Base-by-base conservation (phyloP, 352 stramenopile genomes). In the Pythium dissotocum region DNA sequence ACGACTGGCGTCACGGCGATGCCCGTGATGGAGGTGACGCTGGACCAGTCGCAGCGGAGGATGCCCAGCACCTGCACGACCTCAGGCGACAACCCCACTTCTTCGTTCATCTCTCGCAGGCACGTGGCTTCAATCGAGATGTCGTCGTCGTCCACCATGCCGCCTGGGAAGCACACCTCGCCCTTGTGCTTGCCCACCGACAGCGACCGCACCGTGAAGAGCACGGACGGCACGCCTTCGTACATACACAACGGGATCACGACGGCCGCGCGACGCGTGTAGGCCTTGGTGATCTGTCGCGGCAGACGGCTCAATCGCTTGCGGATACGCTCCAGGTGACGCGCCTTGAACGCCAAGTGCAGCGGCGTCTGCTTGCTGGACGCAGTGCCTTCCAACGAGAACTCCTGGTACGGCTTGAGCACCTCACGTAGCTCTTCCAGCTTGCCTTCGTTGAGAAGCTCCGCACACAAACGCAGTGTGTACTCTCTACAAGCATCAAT, bases 1-100 rank as follows among this genome's bases (percentile, higher is more conserved):
- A 99, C 95, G 40, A 99, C 91, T 2, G 97, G 97, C 48, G 97
- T 99, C n/a, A 99, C 97, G 32, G 96, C 96, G 58, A 99, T 96
- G 57, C 97, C 97, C 36, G 97, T 98, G 67, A 98, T 97, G 16
- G 91, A 97, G 28, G 93, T 89, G 55, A 98, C 88, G 66, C 96
- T 95, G 53, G 85, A 89, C 97, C 97, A 99, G 81, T 99, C 98
- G 71, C 97, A 99, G 48, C 97, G 87, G 40, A 93, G 70, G 18
- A 99, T 89, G 13, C 97, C 97, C 2, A 99, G 80, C 30, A 99
- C 94, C 57, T 95, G 88, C n/a, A 97, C 80, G 16, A 73, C 72
- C 46, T 91, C 77, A 2, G 85, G 75, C 0, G 75, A 79, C 58
- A 98, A 83, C 1, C 93, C 96, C 61, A 99, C 96, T 77, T 99